Base-by-base conservation (phyloP, 2,329 filamentous ascomycete genomes). In the Venturia oleaginea region DNA sequence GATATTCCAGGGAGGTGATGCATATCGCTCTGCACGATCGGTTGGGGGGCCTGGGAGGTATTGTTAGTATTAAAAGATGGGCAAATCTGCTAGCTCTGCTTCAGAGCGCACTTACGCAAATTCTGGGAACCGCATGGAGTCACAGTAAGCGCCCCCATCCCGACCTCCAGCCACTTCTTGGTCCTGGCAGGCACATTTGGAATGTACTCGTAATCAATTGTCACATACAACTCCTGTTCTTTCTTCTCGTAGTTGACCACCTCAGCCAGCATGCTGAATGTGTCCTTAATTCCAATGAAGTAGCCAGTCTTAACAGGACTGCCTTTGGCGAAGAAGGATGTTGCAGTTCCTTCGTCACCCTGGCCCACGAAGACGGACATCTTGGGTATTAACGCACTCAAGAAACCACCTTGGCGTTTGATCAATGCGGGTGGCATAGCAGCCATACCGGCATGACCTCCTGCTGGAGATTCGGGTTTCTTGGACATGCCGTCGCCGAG, bases 131-230 rank as follows among this genome's bases (percentile, higher is more conserved):
- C 34, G 27, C 63, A 65, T 37, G 43, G 30, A 42, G 65, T 38
- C n/a, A 63, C 42, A 32, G 42, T 63, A 13, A 65, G 11, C 19
- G 63, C 59, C 3, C 57, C 59, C 37, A 48, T 62, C 13, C 63
- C 63, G n/a, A 65, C 63, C 6, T 65, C 59, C 60, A 65, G 32
- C 34, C 40, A 65, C 19, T 63, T 61, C 46, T 63, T 55, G 22
- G 61, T 19, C 32, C 61, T 32, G 15, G 40, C 46, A 8, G 42
- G 42, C n/a, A 51, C 17, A n/a, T 55, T 38, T 15, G 59, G 63
- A 24, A 64, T 61, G 24, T 65, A 65, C 46, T 65, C 63, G 40
- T 62, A 62, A 5, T 65, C 63, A 10, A 65, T 15, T 13, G 59
- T 32, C 11, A 65, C 3, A 19, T 51, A 65, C 8, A 65, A 4